These are phyloP conservation scores for Micractinium conductrix DNA, from an alignment of 139 green algal genomes.

Conservation along the genomic window DNA sequence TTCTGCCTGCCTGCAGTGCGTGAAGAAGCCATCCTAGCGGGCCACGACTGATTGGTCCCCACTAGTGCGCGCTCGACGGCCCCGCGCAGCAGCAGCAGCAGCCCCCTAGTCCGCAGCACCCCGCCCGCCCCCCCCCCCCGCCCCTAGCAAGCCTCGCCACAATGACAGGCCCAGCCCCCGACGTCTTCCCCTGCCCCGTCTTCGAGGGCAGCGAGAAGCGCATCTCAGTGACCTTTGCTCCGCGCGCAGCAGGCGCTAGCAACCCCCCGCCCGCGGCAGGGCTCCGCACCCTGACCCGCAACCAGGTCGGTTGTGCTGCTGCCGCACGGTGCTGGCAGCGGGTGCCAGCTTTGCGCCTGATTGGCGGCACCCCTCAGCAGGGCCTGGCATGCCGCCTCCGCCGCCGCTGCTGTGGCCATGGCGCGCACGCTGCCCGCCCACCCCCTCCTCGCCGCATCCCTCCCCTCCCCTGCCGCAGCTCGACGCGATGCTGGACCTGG, in stretches of 20 bases:
- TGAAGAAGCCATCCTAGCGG: slow-evolving; percentile 73
- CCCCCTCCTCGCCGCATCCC: too few relatives aligned
- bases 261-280: slow-evolving; percentile 36
- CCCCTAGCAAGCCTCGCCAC: slow-evolving; percentile 2
- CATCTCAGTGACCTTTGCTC: slow-evolving; percentile 87
- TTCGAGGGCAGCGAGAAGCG: slow-evolving; percentile 98
- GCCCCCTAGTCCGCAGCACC: slow-evolving; percentile 2
- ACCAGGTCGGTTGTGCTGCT: too few relatives aligned
- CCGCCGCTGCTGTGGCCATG: too few relatives aligned
- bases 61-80: too few relatives aligned
- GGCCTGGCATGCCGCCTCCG: too few relatives aligned
- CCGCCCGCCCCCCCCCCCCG: background rate
- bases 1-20: slow-evolving; percentile 46
- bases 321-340: too few relatives aligned
- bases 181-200: slow-evolving; percentile 61
- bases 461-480: too few relatives aligned
- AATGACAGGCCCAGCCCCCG: slow-evolving; percentile 35
- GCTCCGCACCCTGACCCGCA: slow-evolving; percentile 74
- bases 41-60: background rate
- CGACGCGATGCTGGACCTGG: slow-evolving; percentile 72
- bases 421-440: too few relatives aligned
- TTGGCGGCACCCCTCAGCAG: too few relatives aligned
- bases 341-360: too few relatives aligned
- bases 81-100: slow-evolving; percentile 1
- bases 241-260: slow-evolving; percentile 17